phyloP scores from a whole-genome alignment of 139 green algal species.

The Micractinium sp. region DNA sequence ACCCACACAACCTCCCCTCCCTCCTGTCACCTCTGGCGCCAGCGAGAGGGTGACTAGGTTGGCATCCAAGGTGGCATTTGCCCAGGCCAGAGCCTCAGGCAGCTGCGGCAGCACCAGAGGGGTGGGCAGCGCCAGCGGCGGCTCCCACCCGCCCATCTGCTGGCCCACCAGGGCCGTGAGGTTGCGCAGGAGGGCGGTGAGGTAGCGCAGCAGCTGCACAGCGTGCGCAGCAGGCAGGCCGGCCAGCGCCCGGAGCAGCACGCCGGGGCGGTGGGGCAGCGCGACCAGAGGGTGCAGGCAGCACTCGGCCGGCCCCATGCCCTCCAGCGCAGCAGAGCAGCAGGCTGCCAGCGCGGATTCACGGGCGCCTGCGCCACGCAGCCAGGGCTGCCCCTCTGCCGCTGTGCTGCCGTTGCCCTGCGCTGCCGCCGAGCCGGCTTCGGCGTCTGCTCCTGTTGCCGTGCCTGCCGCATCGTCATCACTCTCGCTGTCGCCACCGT shows the following conservation, averaged over 20 bases:
- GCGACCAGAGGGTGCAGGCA: constrained; percentile 39
- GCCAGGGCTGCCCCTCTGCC: background rate
- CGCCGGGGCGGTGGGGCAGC: background rate
- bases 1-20: background rate
- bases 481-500: background rate
- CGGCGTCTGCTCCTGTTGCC: background rate
- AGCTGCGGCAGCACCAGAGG: background rate
- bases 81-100: constrained; percentile 19
- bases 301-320: constrained; percentile 1
- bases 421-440: background rate
- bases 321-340: constrained; percentile 9
- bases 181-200: constrained; percentile 28
- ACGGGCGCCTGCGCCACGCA: background rate
- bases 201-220: constrained; percentile 41
- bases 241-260: constrained; percentile 24
- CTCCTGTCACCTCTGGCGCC: background rate
- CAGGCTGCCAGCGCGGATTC: constrained; percentile 25
- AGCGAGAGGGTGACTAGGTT: constrained; percentile 13
- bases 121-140: background rate
- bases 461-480: background rate
- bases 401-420: background rate
- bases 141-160: background rate
- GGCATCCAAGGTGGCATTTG: constrained; percentile 6
- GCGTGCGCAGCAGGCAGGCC: background rate
- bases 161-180: background rate